Conservation (phyloP, 164 flowering plant genomes). For the Hamamelis virginiana region DNA sequence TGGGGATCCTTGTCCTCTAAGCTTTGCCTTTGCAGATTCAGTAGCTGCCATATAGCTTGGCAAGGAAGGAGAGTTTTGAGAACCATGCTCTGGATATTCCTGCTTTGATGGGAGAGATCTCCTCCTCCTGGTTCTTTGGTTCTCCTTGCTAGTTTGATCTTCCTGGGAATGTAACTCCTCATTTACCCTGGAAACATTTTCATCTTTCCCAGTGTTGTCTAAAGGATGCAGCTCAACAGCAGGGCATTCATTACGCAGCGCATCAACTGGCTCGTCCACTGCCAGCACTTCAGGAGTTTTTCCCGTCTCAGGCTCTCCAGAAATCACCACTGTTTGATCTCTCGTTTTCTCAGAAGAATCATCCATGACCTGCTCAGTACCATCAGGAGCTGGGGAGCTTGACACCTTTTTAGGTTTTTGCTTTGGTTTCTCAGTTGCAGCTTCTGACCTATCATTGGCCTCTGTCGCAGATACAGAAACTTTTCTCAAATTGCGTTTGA, state of each 20-base stretch:
- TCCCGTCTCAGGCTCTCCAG: conserved; percentile 7
- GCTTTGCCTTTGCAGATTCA: conserved; percentile 62
- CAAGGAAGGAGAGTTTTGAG: conserved; percentile 20
- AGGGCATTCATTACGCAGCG: neutral
- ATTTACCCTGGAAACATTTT: conserved; percentile 1
- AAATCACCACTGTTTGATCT: conserved; percentile 4
- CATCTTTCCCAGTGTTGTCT: conserved; percentile 14
- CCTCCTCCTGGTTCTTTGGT: conserved; percentile 21
- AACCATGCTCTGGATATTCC: conserved; percentile 25
- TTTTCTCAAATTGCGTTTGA: conserved; percentile 43
- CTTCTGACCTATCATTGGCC: conserved; percentile 17
- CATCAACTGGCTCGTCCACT: conserved; percentile 15
- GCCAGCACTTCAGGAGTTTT: conserved; percentile 4
- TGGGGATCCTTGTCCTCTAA: conserved; percentile 48
- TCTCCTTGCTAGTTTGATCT: conserved; percentile 20
- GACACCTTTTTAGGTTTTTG: conserved; percentile 16
- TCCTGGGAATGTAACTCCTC: conserved; percentile 15
- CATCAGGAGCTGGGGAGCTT: conserved; percentile 14
- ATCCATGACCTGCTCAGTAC: conserved; percentile 13
- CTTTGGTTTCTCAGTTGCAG: conserved; percentile 30
- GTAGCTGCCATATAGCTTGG: conserved; percentile 61
- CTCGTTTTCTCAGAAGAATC: conserved; percentile 14
- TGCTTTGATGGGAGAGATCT: conserved; percentile 26
- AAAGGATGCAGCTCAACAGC: conserved; percentile 5
- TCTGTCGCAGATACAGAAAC: conserved; percentile 24